Base-by-base conservation (phyloP, 2,329 filamentous ascomycete species). In the Gaeumannomyces sp. region DNA sequence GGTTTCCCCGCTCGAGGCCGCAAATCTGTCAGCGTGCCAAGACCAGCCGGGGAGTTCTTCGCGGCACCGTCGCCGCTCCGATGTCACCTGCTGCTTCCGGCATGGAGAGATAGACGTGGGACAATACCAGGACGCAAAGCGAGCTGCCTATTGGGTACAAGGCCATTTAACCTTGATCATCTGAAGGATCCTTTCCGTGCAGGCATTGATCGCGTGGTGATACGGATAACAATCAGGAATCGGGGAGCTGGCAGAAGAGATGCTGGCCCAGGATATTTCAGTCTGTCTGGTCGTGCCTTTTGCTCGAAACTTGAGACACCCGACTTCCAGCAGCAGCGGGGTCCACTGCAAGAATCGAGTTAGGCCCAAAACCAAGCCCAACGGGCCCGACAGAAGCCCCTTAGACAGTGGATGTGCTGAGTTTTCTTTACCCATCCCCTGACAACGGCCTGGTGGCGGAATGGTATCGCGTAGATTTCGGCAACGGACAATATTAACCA, bases 401-500 rank as follows among this genome's bases (percentile, higher is more conserved):
- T n/a, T 53, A 53, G 45, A 8, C 45, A 8, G 19, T 19, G 7
- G 7, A n/a, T n/a, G 22, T n/a, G 45, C 45, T 7, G 1, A 2
- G 2, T 53, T n/a, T 53, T 3, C 22, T 53, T 19, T 14, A 53
- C n/a, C n/a, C 45, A n/a, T 4, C 45, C 19, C 22, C 13, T n/a
- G 22, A 53, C 45, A 53, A 53, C 38, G 61, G 61, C 38, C 38
- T 29, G 61, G 61, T 62, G 61, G 61, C 61, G 61, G 57, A 62
- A 62, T 62, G 61, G 61, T 62, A 62, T 62, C 61, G 61, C 61
- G 61, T 62, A 62, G 61, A 62, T 62, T 62, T 62, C 61, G 61
- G 61, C 33, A 13, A n/a, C 27, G 33, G 29, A 60, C n/a, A n/a
- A n/a, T n/a, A n/a, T n/a, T n/a, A 60, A 33, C 57, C 29, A 19